phyloP scores from a whole-genome alignment of 345 rosid genomes.

The Mangifera indica region DNA sequence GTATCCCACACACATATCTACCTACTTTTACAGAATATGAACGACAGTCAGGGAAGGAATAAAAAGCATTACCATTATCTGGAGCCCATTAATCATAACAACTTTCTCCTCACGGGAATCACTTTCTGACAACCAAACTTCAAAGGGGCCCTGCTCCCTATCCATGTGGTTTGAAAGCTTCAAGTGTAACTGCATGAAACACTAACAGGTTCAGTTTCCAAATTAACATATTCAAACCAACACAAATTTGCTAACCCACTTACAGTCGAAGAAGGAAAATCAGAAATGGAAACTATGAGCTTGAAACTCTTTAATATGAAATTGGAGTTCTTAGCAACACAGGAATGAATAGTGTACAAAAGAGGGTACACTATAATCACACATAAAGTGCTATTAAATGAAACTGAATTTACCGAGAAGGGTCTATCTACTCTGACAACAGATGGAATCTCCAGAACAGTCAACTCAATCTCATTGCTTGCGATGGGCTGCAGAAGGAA shows the following conservation, averaged over 20 bases:
- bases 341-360: background rate
- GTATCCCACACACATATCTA: background rate
- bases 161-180: slow-evolving; percentile 78
- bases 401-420: slow-evolving; percentile 51
- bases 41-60: slow-evolving; percentile 3
- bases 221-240: slow-evolving; percentile 14
- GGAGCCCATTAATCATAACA: slow-evolving; percentile 79
- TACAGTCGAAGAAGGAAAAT: slow-evolving; percentile 9
- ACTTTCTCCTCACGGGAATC: slow-evolving; percentile 57
- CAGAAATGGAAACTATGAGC: background rate
- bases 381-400: background rate
- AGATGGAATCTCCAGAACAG: slow-evolving; percentile 58
- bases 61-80: slow-evolving; percentile 58
- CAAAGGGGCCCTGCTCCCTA: slow-evolving; percentile 75
- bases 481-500: slow-evolving; percentile 52
- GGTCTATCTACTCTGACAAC: slow-evolving; percentile 61
- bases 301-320: background rate
- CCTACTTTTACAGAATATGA: background rate
- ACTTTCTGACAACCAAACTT: slow-evolving; percentile 62
- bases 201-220: slow-evolving; percentile 24
- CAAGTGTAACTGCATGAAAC: slow-evolving; percentile 55
- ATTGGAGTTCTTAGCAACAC: background rate
- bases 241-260: background rate
- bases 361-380: background rate
- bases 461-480: slow-evolving; percentile 72